Evolutionary conservation across 768 basidiomycete genomes (phyloP).

Genomic region (Amanita muscaria): DNA sequence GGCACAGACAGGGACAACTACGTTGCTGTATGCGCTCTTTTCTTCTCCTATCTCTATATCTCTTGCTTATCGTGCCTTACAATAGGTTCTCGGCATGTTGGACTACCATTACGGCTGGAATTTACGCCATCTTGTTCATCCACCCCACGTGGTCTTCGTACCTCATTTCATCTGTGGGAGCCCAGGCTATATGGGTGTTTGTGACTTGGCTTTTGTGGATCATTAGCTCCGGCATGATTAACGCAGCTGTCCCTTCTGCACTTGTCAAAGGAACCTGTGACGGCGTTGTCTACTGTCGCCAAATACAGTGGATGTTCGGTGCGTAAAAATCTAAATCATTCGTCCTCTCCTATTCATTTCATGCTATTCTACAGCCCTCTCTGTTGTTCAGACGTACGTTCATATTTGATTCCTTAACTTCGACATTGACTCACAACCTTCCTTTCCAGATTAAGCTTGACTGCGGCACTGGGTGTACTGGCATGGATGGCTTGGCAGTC

Average conservation of each 20-base stretch:
- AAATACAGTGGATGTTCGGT: slow-evolving; percentile 50
- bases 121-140: slow-evolving; percentile 48
- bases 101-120: slow-evolving; percentile 46
- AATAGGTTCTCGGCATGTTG: slow-evolving; percentile 51
- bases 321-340: slow-evolving; percentile 10
- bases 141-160: slow-evolving; percentile 50
- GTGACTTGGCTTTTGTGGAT: slow-evolving; percentile 56
- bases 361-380: slow-evolving; percentile 26
- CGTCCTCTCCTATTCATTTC: background rate
- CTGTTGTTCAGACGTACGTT: slow-evolving; percentile 45
- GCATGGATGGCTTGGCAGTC: slow-evolving; percentile 48
- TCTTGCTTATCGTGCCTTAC: background rate
- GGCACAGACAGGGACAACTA: slow-evolving; percentile 33
- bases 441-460: slow-evolving; percentile 33
- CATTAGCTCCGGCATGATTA: slow-evolving; percentile 42
- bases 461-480: slow-evolving; percentile 37
- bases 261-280: slow-evolving; percentile 34
- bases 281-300: slow-evolving; percentile 43
- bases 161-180: slow-evolving; percentile 46
- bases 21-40: slow-evolving; percentile 36
- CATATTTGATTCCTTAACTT: background rate
- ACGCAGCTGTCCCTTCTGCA: slow-evolving; percentile 37
- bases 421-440: background rate
- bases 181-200: slow-evolving; percentile 51
- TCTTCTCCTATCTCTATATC: background rate